A percentile compares a stretch with the other conserved stretches of the same genome.
Evolutionary conservation across 2,329 filamentous ascomycete genomes (phyloP).

Genomic region (Chaetomiaceae sp.): DNA sequence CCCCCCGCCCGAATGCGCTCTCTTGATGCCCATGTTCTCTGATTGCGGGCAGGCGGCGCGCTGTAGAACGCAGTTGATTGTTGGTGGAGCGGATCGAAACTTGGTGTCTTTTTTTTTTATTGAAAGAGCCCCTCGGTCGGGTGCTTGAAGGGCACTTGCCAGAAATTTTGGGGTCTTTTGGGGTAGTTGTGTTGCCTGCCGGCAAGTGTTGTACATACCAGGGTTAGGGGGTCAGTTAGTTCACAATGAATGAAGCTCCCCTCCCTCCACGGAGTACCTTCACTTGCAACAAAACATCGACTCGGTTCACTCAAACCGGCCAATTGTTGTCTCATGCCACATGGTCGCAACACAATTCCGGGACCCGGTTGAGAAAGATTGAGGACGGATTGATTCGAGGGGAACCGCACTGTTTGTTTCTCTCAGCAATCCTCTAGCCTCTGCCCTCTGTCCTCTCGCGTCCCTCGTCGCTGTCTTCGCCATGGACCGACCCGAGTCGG

Average conservation of each 20-base stretch:
- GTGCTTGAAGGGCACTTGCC: not conserved
- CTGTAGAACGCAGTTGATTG: not conserved
- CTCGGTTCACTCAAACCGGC: not conserved
- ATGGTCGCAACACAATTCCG: not conserved
- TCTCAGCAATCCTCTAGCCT: constrained; percentile 8
- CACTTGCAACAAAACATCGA: not conserved
- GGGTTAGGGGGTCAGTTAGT: too few species aligned
- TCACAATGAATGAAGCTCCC: too few species aligned
- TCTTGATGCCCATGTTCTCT: constrained; percentile 31
- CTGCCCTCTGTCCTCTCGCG: not conserved
- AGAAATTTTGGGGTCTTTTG: constrained; percentile 8
- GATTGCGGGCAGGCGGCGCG: not conserved
- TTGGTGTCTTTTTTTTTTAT: not conserved
- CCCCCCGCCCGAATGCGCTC: constrained; percentile 28
- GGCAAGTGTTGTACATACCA: too few species aligned
- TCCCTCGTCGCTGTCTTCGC: not conserved
- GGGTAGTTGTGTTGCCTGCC: constrained; percentile 1
- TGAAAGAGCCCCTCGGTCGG: too few species aligned
- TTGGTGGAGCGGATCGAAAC: not conserved
- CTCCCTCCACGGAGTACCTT: too few species aligned
- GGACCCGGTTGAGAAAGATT: not conserved
- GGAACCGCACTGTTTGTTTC: not conserved
- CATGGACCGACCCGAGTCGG: constrained; percentile 57
- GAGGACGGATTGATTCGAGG: constrained; percentile 7
- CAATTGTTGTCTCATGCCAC: not conserved